phyloP scores from a whole-genome alignment of 2,329 filamentous ascomycete species.

The Aschersonia sp. region DNA sequence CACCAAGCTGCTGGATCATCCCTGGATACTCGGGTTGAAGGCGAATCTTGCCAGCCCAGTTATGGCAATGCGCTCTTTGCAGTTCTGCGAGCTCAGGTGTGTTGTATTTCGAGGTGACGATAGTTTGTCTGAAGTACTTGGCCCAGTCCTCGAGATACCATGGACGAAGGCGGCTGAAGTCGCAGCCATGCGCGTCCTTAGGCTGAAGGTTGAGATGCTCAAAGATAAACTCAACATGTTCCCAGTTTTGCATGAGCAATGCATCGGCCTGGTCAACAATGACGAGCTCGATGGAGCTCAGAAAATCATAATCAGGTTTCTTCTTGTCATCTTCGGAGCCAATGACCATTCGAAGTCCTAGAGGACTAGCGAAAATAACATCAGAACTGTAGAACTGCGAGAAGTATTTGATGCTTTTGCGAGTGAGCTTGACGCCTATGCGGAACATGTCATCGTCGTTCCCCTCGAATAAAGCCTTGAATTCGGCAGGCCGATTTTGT shows the following conservation, averaged over 20 bases:
- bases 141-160: slow-evolving; percentile 92
- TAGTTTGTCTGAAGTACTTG: slow-evolving; percentile 68
- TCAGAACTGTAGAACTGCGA: slow-evolving; percentile 93
- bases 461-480: slow-evolving; percentile 76
- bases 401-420: slow-evolving; percentile 92
- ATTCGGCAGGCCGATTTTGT: slow-evolving; percentile 69
- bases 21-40: slow-evolving; percentile 55
- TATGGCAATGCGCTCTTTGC: slow-evolving; percentile 61
- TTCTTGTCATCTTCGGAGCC: slow-evolving; percentile 52
- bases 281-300: slow-evolving; percentile 85
- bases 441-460: slow-evolving; percentile 98
- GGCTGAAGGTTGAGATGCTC: slow-evolving; percentile 84
- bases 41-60: slow-evolving; percentile 67
- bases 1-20: slow-evolving; percentile 56
- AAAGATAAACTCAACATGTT: slow-evolving; percentile 86
- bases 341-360: slow-evolving; percentile 83
- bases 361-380: slow-evolving; percentile 79
- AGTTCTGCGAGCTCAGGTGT: slow-evolving; percentile 80
- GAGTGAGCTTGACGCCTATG: slow-evolving; percentile 89
- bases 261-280: slow-evolving; percentile 88
- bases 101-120: slow-evolving; percentile 69
- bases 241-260: slow-evolving; percentile 96
- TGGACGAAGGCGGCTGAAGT: slow-evolving; percentile 76
- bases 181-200: slow-evolving; percentile 78
- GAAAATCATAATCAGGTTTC: slow-evolving; percentile 69